Percentiles rank a stretch among this genome's conserved stretches.
These are phyloP conservation scores for Neofusicoccum sp. DNA, from an alignment of 2,329 filamentous ascomycete species.

Conservation along the genomic window DNA sequence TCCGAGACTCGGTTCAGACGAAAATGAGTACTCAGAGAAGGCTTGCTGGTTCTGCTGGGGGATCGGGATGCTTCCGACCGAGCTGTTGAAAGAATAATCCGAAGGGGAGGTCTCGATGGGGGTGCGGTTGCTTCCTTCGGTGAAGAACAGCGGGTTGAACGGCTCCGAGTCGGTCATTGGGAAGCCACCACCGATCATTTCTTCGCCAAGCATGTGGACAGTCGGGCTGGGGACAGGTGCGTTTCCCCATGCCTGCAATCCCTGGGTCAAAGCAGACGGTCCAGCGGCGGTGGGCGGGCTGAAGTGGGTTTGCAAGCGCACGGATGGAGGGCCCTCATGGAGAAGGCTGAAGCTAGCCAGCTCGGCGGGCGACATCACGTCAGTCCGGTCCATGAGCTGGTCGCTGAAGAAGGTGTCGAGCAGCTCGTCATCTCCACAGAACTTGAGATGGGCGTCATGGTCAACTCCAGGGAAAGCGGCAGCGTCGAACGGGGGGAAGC, in stretches of 20 bases:
- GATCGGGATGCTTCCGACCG: conserved; percentile 18
- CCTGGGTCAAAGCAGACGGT: conserved; percentile 3
- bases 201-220: not conserved
- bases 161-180: conserved; percentile 2
- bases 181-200: conserved; percentile 1
- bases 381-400: conserved; percentile 1
- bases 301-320: not conserved
- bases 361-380: not conserved
- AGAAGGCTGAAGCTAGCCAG: conserved; percentile 1
- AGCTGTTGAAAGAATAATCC: not conserved
- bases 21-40: conserved; percentile 11
- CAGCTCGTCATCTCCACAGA: not conserved
- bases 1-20: conserved; percentile 12
- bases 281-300: not conserved
- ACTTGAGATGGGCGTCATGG: not conserved
- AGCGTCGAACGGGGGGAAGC: not conserved
- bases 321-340: conserved; percentile 7
- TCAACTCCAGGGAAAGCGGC: not conserved
- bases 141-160: conserved; percentile 3
- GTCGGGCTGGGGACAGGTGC: not conserved
- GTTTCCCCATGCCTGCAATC: conserved; percentile 1
- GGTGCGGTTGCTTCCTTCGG: not conserved
- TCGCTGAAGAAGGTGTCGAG: not conserved
- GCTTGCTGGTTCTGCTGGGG: not conserved
- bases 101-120: not conserved